Evolutionary conservation across 2,329 filamentous ascomycete genomes (phyloP), one percentile per base, ranked within the genome.

Genomic region (Emmonsiellopsis sp.): DNA sequence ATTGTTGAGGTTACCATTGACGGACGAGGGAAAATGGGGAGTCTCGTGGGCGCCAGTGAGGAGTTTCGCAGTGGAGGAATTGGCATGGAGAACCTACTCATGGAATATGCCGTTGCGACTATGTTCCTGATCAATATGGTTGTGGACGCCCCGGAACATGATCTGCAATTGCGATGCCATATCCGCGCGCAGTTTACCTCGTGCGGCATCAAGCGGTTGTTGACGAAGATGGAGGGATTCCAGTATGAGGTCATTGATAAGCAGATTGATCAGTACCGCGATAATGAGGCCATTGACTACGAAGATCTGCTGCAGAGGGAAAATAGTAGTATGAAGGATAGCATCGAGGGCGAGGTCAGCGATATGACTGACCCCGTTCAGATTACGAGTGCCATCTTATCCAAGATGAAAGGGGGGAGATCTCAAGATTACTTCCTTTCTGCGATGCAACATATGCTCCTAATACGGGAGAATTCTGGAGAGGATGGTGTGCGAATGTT

Each of bases 201-300:
- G 69, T 95, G 90, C 70, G 93, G 93, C 54, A 89, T 97, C 79
- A 94, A 91, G 76, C 85, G 93, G 55, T 87, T 97, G 63, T 76
- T 97, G 71, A 86, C 80, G 61, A 98, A 97, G 79, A 97, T 97
- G 93, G 91, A 95, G 71, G 87, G 83, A 43, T 97, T 98, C 76
- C 91, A 97, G 70, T 98, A 97, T 74, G 93, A 98, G 63, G 82
- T 94, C 63, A 93, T 98, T 62, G 92, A 97, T 78, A 97, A 96
- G 78, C 93, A 98, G 74, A 87, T 97, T 64, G 92, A 96, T 69
- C 84, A 85, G 52, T 98, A 93, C 76, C 84, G 89, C 55, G 85
- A 86, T 58, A 96, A 97, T 67, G 92, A 97, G 72, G 90, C 89
- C 52, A 95, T 97, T 68, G 93, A 98, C 74, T 97, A 97, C 68